Evolutionary conservation across 1,139 yeast genomes (phyloP).

Genomic region (Pichia sp.): DNA sequence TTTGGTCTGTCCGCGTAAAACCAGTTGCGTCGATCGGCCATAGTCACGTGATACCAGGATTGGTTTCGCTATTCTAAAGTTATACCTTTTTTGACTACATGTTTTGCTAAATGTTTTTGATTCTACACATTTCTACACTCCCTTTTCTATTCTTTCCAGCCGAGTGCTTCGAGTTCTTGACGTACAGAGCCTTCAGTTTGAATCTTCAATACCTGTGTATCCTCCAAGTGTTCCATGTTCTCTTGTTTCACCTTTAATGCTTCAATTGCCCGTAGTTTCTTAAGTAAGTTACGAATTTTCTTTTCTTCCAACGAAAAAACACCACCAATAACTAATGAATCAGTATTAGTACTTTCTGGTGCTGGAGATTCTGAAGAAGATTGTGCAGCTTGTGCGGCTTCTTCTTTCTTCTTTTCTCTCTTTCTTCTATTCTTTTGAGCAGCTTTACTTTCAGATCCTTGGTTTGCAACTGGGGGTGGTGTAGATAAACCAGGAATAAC

Average conservation of each 20-base stretch:
- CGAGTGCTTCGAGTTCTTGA: constrained; percentile 63
- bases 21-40: no score
- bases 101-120: constrained; percentile 45
- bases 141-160: constrained; percentile 34
- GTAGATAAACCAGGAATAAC: constrained; percentile 15
- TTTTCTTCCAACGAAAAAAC: constrained; percentile 75
- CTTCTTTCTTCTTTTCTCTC: constrained; percentile 59
- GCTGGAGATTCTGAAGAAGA: constrained; percentile 18
- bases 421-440: constrained; percentile 72
- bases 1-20: no score
- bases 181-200: constrained; percentile 77
- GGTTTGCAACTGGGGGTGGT: constrained; percentile 30
- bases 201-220: constrained; percentile 86
- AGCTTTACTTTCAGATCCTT: constrained; percentile 36
- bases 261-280: constrained; percentile 91
- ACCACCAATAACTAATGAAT: constrained; percentile 49
- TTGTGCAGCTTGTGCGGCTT: constrained; percentile 25
- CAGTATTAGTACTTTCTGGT: constrained; percentile 5
- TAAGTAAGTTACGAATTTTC: constrained; percentile 81
- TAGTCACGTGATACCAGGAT: no score
- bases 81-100: no score
- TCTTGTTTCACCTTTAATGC: constrained; percentile 81
- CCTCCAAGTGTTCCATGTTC: constrained; percentile 79
- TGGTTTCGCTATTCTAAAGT: no score
- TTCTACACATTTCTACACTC: no score